Percentiles rank a stretch among this genome's conserved stretches.
These are phyloP conservation scores for Houttuynia cordata DNA, from an alignment of 164 flowering plant species.

Conservation along the genomic window DNA sequence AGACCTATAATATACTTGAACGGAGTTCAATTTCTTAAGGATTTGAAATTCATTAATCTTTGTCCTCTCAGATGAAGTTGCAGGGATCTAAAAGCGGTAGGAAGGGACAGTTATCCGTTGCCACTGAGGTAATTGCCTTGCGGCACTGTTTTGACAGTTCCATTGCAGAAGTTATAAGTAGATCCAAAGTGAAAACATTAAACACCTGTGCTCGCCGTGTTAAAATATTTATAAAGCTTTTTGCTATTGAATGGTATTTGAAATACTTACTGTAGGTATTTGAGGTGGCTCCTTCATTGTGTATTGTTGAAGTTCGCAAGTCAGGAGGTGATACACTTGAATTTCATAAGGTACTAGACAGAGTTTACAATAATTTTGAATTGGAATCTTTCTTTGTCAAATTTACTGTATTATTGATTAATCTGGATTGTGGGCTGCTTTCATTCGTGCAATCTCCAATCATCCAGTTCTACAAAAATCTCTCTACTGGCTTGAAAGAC, in stretches of 20 bases:
- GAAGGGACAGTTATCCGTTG: constrained; percentile 79
- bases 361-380: background rate
- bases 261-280: constrained; percentile 52
- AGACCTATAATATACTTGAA: background rate
- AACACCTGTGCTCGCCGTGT: background rate
- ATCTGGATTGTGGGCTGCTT: background rate
- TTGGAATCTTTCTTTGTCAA: too few relatives aligned
- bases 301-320: constrained; percentile 93
- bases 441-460: background rate
- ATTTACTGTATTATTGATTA: background rate
- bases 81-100: constrained; percentile 85
- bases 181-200: background rate
- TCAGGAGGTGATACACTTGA: constrained; percentile 93
- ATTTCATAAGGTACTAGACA: constrained; percentile 71
- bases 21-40: background rate
- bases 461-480: constrained; percentile 51
- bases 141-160: background rate
- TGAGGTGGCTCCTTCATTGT: constrained; percentile 94
- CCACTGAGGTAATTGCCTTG: constrained; percentile 67
- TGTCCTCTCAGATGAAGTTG: constrained; percentile 62
- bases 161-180: background rate
- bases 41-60: background rate
- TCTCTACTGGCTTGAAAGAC: constrained; percentile 48
- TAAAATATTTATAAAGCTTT: background rate
- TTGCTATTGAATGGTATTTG: too few relatives aligned